A percentile compares a stretch with the other conserved stretches of the same genome.
Evolutionary conservation across 2,329 filamentous ascomycete species (phyloP).

Genomic region (Aspergillus novofumigatus): DNA sequence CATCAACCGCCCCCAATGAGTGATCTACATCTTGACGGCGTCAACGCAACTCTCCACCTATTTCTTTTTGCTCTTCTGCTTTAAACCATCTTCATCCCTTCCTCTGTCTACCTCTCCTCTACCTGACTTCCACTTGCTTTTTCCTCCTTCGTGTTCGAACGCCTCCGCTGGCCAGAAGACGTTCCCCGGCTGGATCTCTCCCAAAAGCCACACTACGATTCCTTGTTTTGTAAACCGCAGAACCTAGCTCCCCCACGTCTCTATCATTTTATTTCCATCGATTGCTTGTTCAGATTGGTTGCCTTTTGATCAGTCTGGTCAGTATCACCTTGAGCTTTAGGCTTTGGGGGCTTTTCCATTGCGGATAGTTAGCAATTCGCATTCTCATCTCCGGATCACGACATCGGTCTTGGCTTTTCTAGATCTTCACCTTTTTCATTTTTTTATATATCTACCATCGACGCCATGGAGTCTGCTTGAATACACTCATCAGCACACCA

Average conservation of each 20-base stretch:
- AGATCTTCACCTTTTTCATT: slow-evolving; percentile 9
- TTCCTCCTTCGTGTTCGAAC: not conserved
- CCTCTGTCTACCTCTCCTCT: not conserved
- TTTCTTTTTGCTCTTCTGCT: not conserved
- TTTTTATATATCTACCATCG: slow-evolving; percentile 6
- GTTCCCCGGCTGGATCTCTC: not conserved
- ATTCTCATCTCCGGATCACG: slow-evolving; percentile 23
- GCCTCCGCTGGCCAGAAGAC: not conserved
- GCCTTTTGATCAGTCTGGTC: not conserved
- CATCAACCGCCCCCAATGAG: too few relatives aligned
- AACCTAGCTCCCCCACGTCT: not conserved
- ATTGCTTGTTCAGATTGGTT: not conserved
- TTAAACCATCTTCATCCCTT: not conserved
- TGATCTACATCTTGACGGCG: not conserved
- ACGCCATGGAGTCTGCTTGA: slow-evolving; percentile 12
- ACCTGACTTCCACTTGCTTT: not conserved
- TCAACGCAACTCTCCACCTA: not conserved
- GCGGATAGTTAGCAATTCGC: slow-evolving; percentile 17
- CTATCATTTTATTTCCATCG: not conserved
- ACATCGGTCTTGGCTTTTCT: slow-evolving; percentile 23
- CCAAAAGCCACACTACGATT: not conserved
- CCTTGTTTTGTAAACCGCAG: not conserved
- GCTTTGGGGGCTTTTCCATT: slow-evolving; percentile 1
- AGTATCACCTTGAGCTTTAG: slow-evolving; percentile 2
- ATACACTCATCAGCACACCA: not conserved